Evolutionary conservation across 2,329 filamentous ascomycete genomes (phyloP).

Genomic region (Fusarium mangiferae): DNA sequence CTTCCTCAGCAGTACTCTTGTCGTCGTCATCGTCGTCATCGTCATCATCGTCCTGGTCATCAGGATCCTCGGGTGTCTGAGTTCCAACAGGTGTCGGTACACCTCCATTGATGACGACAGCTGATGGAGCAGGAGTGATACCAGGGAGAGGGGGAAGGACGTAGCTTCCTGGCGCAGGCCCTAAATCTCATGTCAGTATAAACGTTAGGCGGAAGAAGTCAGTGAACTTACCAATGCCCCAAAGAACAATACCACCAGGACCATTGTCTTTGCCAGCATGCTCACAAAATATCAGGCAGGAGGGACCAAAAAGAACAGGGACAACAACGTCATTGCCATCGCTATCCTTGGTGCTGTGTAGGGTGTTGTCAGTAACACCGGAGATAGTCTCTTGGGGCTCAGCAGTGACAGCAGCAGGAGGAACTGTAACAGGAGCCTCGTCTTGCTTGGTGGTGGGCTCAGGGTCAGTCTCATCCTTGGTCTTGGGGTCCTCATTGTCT

Average conservation of each 20-base stretch:
- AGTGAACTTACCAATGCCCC: background rate
- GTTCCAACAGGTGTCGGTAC: background rate
- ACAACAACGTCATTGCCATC: background rate
- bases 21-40: background rate
- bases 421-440: background rate
- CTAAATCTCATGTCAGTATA: background rate
- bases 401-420: background rate
- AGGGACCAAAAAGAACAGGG: background rate
- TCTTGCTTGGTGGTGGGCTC: background rate
- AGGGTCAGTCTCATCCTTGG: background rate
- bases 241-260: background rate
- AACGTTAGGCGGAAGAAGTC: rapidly evolving
- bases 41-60: background rate
- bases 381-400: background rate
- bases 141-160: background rate
- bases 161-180: background rate
- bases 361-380: background rate
- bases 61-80: background rate
- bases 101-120: background rate
- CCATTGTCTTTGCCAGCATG: conserved; percentile 1
- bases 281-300: conserved; percentile 3
- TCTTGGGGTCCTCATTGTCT: background rate
- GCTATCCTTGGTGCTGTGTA: background rate
- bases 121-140: background rate
- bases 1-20: background rate